These are phyloP conservation scores for Trametes versicolor DNA, from an alignment of 1,284 basidiomycete species.

Conservation along the genomic window DNA sequence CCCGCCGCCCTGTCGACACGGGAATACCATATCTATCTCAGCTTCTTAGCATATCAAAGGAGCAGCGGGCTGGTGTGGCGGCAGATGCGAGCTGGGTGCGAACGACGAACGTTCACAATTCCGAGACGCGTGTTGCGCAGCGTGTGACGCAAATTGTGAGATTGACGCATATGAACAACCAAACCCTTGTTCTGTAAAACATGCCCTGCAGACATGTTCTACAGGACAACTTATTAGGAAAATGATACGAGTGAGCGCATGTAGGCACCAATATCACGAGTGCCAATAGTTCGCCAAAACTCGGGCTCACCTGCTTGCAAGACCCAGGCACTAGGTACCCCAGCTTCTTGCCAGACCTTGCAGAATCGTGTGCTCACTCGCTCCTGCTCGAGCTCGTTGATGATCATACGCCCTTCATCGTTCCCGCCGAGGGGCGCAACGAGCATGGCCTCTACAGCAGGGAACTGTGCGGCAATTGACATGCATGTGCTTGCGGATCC, in stretches of 20 bases:
- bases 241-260: no score
- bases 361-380: slow-evolving; percentile 77
- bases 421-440: slow-evolving; percentile 78
- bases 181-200: background rate
- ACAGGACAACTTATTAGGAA: background rate
- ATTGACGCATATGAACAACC: no score
- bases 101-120: no score
- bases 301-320: slow-evolving; percentile 66
- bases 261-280: background rate
- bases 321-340: slow-evolving; percentile 85
- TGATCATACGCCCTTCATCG: slow-evolving; percentile 69
- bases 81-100: no score
- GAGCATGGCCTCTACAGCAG: slow-evolving; percentile 70
- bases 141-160: no score
- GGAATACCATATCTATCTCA: no score
- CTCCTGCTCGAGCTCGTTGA: slow-evolving; percentile 70
- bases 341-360: slow-evolving; percentile 73
- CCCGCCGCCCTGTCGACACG: no score
- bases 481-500: slow-evolving; percentile 77
- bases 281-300: background rate
- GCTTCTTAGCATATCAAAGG: no score
- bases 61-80: no score
- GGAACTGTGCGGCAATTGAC: slow-evolving; percentile 77
- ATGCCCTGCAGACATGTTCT: slow-evolving; percentile 3
- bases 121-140: no score